A percentile compares a stretch with the other conserved stretches of the same genome.
phyloP scores from a whole-genome alignment of 2,329 filamentous ascomycete genomes.

The Xylaria hypoxylon region DNA sequence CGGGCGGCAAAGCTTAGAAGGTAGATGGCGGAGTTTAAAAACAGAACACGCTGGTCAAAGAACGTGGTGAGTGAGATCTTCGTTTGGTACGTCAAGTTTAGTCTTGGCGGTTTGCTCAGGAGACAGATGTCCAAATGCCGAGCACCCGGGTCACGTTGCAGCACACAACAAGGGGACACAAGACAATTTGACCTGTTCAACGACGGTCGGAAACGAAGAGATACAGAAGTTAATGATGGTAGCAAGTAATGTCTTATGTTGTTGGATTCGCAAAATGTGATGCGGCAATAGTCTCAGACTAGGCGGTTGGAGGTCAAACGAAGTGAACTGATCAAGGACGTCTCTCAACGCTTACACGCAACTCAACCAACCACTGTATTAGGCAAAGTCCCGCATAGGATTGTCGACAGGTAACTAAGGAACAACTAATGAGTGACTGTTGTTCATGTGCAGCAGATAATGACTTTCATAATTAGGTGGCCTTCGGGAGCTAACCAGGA shows the following conservation, averaged over 20 bases:
- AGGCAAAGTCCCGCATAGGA: not conserved
- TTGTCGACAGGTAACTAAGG: slow-evolving; percentile 2
- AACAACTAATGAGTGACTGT: slow-evolving; percentile 16
- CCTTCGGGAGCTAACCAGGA: slow-evolving; percentile 1
- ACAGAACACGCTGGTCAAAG: slow-evolving; percentile 13
- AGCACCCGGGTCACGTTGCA: slow-evolving; percentile 41
- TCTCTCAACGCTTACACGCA: slow-evolving; percentile 18
- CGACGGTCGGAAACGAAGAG: slow-evolving; percentile 34
- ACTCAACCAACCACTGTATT: slow-evolving; percentile 10
- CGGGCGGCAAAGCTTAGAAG: not conserved
- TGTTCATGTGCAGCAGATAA: slow-evolving; percentile 8
- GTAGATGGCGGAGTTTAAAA: slow-evolving; percentile 15
- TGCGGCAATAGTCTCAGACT: slow-evolving; percentile 19
- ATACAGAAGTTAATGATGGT: slow-evolving; percentile 11
- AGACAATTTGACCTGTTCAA: slow-evolving; percentile 37
- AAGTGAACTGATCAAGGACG: slow-evolving; percentile 17
- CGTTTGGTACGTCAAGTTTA: slow-evolving; percentile 20
- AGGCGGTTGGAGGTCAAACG: slow-evolving; percentile 15
- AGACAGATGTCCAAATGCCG: slow-evolving; percentile 41
- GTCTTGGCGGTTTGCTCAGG: slow-evolving; percentile 17
- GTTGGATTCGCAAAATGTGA: slow-evolving; percentile 17
- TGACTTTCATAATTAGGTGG: slow-evolving; percentile 10
- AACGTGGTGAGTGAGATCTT: slow-evolving; percentile 25
- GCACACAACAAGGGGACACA: slow-evolving; percentile 37
- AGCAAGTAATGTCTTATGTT: slow-evolving; percentile 22